phyloP scores from a whole-genome alignment of 306 rosid genomes.

The Elaeagnus macrophylla region DNA sequence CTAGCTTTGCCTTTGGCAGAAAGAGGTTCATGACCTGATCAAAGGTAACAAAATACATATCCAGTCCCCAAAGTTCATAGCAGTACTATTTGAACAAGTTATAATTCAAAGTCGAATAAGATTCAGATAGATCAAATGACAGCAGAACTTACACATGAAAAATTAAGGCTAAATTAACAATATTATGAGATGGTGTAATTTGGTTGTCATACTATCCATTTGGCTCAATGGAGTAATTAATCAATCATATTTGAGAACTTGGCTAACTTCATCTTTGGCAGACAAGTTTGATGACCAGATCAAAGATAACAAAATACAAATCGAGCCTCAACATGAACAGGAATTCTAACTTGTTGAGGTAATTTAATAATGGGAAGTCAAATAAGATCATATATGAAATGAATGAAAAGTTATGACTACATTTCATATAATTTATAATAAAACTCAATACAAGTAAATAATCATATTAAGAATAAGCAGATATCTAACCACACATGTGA shows the following conservation, averaged over 20 bases:
- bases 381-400: background rate
- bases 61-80: background rate
- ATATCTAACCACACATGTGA: background rate
- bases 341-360: background rate
- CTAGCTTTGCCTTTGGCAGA: background rate
- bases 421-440: no score
- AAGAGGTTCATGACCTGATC: background rate
- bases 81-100: background rate
- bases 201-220: background rate
- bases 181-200: background rate
- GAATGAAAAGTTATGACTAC: background rate
- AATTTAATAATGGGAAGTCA: background rate
- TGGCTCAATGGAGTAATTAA: slow-evolving; percentile 1
- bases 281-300: background rate
- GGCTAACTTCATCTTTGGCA: background rate
- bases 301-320: background rate
- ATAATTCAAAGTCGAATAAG: no score
- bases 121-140: no score
- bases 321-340: background rate
- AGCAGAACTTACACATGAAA: no score
- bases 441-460: background rate
- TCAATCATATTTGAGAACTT: background rate
- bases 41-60: background rate
- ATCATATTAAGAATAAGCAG: background rate
- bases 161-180: background rate